These are phyloP conservation scores for Plasmodium coatneyi DNA, from an alignment of 169 alveolate species.

Conservation along the genomic window DNA sequence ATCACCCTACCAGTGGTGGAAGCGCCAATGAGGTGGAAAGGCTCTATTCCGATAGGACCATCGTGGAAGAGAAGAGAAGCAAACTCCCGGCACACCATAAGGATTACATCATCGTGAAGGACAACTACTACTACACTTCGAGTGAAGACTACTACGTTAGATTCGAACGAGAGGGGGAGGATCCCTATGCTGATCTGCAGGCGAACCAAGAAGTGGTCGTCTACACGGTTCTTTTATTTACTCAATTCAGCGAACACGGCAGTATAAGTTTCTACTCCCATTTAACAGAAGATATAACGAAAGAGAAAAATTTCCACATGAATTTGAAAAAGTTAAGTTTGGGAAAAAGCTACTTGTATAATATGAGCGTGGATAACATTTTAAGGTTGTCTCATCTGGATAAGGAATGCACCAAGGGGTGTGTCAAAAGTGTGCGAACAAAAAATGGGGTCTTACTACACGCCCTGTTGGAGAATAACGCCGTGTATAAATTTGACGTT, in stretches of 20 bases:
- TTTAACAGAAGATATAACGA: conserved; percentile 12
- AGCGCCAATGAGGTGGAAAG: background rate
- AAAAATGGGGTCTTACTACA: conserved; percentile 26
- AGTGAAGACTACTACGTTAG: conserved; percentile 16
- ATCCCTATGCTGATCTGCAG: background rate
- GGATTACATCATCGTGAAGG: conserved; percentile 31
- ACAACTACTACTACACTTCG: conserved; percentile 32
- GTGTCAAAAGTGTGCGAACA: conserved; percentile 8
- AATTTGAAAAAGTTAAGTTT: conserved; percentile 19
- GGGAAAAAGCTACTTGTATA: conserved; percentile 1
- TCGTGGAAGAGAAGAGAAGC: background rate
- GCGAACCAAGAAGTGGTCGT: background rate
- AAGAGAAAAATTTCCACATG: conserved; percentile 18
- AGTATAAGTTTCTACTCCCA: conserved; percentile 37
- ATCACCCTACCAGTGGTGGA: background rate
- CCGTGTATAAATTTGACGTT: conserved; percentile 18
- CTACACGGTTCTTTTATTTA: conserved; percentile 24
- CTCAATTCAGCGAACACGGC: conserved; percentile 19
- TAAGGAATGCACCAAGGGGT: background rate
- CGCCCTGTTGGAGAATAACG: conserved; percentile 20
- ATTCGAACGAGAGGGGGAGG: background rate
- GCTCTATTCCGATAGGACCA: background rate
- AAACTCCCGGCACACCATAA: conserved; percentile 26
- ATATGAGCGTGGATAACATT: conserved; percentile 14
- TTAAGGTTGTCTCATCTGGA: conserved; percentile 1